These are phyloP conservation scores for Candida tibetensis DNA, from an alignment of 805 yeast species.

Conservation along the genomic window DNA sequence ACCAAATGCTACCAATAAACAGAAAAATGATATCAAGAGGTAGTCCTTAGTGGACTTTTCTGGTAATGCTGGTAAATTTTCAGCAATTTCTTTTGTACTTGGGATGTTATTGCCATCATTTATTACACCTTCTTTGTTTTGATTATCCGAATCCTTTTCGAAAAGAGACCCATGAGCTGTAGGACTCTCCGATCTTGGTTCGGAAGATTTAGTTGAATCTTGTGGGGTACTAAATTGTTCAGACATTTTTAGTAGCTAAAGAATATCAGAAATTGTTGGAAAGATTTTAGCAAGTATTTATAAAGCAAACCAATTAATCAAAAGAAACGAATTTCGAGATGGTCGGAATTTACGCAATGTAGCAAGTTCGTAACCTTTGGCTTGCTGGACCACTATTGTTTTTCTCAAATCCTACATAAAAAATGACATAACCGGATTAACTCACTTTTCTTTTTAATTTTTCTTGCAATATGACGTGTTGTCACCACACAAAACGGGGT, in stretches of 20 bases:
- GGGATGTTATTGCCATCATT: slow-evolving; percentile 3
- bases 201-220: neutral
- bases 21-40: slow-evolving; percentile 34
- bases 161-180: slow-evolving; percentile 7
- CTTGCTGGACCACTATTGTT: neutral
- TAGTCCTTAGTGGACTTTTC: slow-evolving; percentile 34
- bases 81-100: slow-evolving; percentile 7
- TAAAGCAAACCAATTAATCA: neutral
- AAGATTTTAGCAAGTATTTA: neutral
- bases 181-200: slow-evolving; percentile 1
- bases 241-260: neutral
- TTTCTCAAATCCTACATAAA: no score
- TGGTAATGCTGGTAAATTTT: slow-evolving; percentile 21
- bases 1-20: slow-evolving; percentile 67
- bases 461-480: neutral
- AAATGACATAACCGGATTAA: neutral
- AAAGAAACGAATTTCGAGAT: no score
- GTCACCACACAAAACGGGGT: no score
- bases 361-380: neutral
- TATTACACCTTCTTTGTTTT: neutral
- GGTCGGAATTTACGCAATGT: no score
- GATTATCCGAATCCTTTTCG: slow-evolving; percentile 2
- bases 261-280: neutral
- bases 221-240: neutral
- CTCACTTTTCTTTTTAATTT: neutral